These are phyloP conservation scores for Lachancea thermotolerans DNA, from an alignment of 805 yeast genomes.

Conservation along the genomic window DNA sequence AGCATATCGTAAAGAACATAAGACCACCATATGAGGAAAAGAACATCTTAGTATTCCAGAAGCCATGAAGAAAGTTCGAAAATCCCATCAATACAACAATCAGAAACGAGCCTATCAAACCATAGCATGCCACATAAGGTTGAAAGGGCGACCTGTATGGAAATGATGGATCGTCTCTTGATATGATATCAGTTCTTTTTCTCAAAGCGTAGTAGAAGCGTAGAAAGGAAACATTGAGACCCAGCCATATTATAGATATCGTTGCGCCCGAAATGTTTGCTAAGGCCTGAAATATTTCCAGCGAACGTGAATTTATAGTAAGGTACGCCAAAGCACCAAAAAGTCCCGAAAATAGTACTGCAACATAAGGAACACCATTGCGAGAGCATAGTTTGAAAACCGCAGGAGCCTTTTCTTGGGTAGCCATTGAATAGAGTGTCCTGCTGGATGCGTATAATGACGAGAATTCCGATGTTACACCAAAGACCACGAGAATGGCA, in stretches of 20 bases:
- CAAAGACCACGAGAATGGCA: slow-evolving; percentile 47
- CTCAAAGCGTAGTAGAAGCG: slow-evolving; percentile 59
- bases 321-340: slow-evolving; percentile 58
- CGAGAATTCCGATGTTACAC: slow-evolving; percentile 50
- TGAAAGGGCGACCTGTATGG: slow-evolving; percentile 68
- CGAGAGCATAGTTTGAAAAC: slow-evolving; percentile 53
- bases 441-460: slow-evolving; percentile 58
- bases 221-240: slow-evolving; percentile 58
- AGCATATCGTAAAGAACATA: slow-evolving; percentile 45
- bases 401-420: slow-evolving; percentile 55
- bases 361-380: slow-evolving; percentile 64
- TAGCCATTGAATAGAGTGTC: slow-evolving; percentile 47
- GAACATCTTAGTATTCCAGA: slow-evolving; percentile 58
- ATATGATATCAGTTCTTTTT: slow-evolving; percentile 55
- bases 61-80: slow-evolving; percentile 48
- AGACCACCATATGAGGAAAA: slow-evolving; percentile 60
- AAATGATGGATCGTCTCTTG: slow-evolving; percentile 54
- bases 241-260: slow-evolving; percentile 73
- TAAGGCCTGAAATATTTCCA: slow-evolving; percentile 58
- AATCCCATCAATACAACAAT: slow-evolving; percentile 55
- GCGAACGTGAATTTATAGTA: slow-evolving; percentile 50
- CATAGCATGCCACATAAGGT: slow-evolving; percentile 61
- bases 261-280: slow-evolving; percentile 65
- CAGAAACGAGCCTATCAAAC: slow-evolving; percentile 46
- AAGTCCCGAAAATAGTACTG: slow-evolving; percentile 57